phyloP scores from a whole-genome alignment of 2,329 filamentous ascomycete genomes.

The Fusarium sp. region DNA sequence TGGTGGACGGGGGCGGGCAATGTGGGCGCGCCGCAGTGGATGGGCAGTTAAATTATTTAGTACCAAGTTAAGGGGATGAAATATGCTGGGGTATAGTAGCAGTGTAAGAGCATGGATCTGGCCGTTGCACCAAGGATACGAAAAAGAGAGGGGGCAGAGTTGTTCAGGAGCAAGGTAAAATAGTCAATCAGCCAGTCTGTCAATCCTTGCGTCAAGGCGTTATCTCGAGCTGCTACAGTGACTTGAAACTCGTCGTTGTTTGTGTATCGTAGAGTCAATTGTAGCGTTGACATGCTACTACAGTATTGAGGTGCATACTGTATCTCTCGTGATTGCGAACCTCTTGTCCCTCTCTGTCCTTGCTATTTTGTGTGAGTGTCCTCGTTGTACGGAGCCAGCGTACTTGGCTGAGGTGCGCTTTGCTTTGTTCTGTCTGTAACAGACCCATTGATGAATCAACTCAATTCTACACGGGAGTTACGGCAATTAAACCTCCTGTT shows the following conservation, averaged over 20 bases:
- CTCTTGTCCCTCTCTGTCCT: constrained; percentile 3
- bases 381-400: constrained; percentile 1
- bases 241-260: constrained; percentile 21
- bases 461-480: constrained; percentile 20
- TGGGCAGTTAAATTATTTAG: constrained; percentile 46
- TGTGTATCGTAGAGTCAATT: constrained; percentile 17
- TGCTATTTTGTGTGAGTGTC: neutral
- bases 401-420: neutral
- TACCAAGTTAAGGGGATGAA: constrained; percentile 43
- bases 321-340: neutral
- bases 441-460: constrained; percentile 11
- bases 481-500: constrained; percentile 33
- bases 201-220: constrained; percentile 20
- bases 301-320: neutral
- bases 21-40: constrained; percentile 41
- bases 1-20: constrained; percentile 34
- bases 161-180: constrained; percentile 20
- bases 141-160: constrained; percentile 31
- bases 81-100: constrained; percentile 44
- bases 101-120: constrained; percentile 43
- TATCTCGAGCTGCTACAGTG: constrained; percentile 25
- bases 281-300: constrained; percentile 3
- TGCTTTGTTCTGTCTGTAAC: constrained; percentile 8
- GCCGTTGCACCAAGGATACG: constrained; percentile 35
- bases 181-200: neutral